Conservation (phyloP, 106 monocot species). For the Dendrobium nobile region DNA sequence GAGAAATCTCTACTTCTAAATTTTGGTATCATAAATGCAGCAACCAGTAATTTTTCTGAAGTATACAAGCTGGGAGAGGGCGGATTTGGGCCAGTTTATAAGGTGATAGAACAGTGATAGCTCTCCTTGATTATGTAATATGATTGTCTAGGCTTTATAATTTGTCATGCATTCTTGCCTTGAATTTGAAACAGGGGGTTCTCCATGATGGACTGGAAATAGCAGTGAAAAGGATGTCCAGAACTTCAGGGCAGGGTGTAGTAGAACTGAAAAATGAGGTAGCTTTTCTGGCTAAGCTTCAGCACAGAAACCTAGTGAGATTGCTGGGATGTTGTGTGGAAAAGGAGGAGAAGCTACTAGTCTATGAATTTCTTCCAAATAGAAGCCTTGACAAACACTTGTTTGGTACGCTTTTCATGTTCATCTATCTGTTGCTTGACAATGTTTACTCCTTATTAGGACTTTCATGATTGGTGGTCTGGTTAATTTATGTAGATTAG, state of each 20-base stretch:
- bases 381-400: slow-evolving; percentile 7
- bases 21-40: background rate
- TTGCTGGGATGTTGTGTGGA: slow-evolving; percentile 6
- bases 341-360: slow-evolving; percentile 2
- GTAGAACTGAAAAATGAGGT: slow-evolving; percentile 16
- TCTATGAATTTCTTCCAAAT: slow-evolving; percentile 9
- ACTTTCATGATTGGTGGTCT: background rate
- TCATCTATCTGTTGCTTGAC: background rate
- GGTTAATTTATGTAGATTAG: background rate
- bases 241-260: slow-evolving; percentile 6
- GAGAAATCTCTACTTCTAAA: background rate
- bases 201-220: slow-evolving; percentile 8
- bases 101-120: background rate
- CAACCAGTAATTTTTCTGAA: background rate
- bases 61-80: background rate
- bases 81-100: slow-evolving; percentile 3
- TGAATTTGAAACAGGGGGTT: background rate
- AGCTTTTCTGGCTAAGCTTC: slow-evolving; percentile 12
- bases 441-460: background rate
- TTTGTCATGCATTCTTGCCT: background rate
- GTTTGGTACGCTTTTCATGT: background rate
- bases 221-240: slow-evolving; percentile 14
- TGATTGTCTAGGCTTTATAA: background rate
- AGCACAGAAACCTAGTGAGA: slow-evolving; percentile 15
- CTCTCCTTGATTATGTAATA: background rate